Conservation (phyloP, 2,329 filamentous ascomycete genomes). For the Fusarium sacchari region DNA sequence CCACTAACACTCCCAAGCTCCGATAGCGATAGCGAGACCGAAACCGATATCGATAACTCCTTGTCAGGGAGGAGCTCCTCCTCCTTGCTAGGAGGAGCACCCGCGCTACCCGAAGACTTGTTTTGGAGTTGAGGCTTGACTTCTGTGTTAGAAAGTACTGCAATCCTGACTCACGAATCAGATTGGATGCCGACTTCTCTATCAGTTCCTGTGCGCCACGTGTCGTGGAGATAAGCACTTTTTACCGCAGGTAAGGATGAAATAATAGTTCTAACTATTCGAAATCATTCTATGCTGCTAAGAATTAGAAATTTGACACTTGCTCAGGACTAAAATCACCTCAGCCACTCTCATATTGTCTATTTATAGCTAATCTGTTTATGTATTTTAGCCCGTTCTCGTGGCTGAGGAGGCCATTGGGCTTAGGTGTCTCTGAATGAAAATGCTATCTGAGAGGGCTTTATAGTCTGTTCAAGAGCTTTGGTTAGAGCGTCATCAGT, state of each 20-base stretch:
- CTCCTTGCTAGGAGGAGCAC: no score
- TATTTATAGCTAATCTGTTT: not conserved
- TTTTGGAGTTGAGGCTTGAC: not conserved
- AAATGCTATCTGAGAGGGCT: not conserved
- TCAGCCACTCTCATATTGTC: not conserved
- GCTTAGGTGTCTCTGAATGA: not conserved
- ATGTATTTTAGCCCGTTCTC: not conserved
- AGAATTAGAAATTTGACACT: not conserved
- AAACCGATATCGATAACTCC: not conserved
- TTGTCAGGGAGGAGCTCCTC: not conserved
- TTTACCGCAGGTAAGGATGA: not conserved
- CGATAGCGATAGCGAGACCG: not conserved
- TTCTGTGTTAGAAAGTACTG: fast-evolving
- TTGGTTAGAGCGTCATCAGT: not conserved
- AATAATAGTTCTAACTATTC: no score
- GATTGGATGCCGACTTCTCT: not conserved
- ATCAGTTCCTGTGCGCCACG: not conserved
- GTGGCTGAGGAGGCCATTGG: not conserved
- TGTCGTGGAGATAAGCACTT: not conserved
- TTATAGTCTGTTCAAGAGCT: not conserved
- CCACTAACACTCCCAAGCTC: not conserved
- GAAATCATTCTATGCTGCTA: no score
- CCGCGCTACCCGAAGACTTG: no score
- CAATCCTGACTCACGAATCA: not conserved
- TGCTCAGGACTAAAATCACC: no score